phyloP scores from a whole-genome alignment of 176 grass and related monocot genomes.

The Carex myosuroides region DNA sequence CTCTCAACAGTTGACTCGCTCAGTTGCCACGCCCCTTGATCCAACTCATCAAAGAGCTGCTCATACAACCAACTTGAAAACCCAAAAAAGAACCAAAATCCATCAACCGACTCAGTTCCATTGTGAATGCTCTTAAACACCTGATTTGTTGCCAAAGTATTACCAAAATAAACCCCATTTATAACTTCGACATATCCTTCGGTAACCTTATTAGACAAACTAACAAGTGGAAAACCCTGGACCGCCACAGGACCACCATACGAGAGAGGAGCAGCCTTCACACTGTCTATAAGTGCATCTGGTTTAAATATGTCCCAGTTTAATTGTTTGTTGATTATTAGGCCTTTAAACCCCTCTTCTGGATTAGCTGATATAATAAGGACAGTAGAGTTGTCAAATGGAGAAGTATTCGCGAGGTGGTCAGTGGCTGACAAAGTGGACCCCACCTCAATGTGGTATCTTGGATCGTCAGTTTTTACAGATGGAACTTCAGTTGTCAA shows the following conservation, averaged over 20 bases:
- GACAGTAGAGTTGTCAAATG: conserved; percentile 60
- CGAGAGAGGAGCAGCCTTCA: conserved; percentile 52
- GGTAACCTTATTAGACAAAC: conserved; percentile 38
- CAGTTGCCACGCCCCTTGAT: conserved; percentile 54
- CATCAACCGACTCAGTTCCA: conserved; percentile 31
- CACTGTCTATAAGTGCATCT: conserved; percentile 43
- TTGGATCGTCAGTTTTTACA: conserved; percentile 5
- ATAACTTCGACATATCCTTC: conserved; percentile 56
- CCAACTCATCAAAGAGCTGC: conserved; percentile 70
- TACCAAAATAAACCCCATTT: conserved; percentile 58
- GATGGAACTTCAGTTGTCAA: not conserved
- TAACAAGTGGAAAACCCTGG: conserved; percentile 67
- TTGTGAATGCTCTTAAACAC: conserved; percentile 40
- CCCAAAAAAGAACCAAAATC: conserved; percentile 79
- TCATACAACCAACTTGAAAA: conserved; percentile 64
- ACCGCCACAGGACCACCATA: conserved; percentile 74
- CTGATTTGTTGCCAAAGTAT: conserved; percentile 39
- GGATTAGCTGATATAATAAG: conserved; percentile 55
- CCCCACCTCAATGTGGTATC: conserved; percentile 30
- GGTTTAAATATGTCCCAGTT: conserved; percentile 70
- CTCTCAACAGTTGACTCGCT: conserved; percentile 24
- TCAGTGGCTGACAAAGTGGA: conserved; percentile 55
- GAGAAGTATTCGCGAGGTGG: conserved; percentile 38
- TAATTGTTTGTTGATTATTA: conserved; percentile 80
- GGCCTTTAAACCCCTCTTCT: conserved; percentile 54